These are phyloP conservation scores for Diversispora eburnea DNA, from an alignment of 192 early-diverging fungal genomes.

Conservation along the genomic window DNA sequence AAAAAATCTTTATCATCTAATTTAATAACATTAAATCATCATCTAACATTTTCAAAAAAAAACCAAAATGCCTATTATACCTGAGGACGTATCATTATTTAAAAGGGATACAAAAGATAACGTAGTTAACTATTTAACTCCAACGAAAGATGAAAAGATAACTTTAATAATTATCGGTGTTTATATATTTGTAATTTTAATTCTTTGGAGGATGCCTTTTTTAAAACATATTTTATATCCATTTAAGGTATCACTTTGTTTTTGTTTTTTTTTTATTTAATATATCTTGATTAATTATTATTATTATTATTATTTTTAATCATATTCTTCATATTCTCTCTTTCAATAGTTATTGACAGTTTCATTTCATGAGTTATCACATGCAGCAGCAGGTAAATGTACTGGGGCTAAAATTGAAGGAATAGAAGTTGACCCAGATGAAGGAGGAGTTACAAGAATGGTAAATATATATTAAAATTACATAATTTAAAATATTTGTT, in stretches of 20 bases:
- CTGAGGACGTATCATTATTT: not conserved
- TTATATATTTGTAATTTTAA: slow-evolving; percentile 62
- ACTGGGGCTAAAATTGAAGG: slow-evolving; percentile 89
- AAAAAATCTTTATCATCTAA: no score
- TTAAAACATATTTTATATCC: slow-evolving; percentile 85
- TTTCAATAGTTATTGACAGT: slow-evolving; percentile 73
- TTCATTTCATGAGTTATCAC: slow-evolving; percentile 92
- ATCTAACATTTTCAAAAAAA: no score
- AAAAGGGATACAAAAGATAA: not conserved
- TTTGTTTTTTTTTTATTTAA: no score
- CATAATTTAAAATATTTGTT: not conserved
- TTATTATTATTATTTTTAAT: no score
- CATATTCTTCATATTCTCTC: no score
- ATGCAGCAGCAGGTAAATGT: slow-evolving; percentile 79
- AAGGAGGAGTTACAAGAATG: slow-evolving; percentile 87
- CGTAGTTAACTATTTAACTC: not conserved
- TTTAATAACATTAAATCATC: no score
- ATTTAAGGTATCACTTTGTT: slow-evolving; percentile 64
- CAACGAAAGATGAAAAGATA: not conserved
- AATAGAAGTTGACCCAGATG: slow-evolving; percentile 88
- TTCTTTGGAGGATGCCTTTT: slow-evolving; percentile 86
- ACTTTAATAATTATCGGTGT: slow-evolving; percentile 51
- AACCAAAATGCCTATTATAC: not conserved
- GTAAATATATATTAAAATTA: slow-evolving; percentile 32
- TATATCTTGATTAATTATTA: no score